These are phyloP conservation scores for Coelastrella sp. DNA, from an alignment of 139 green algal species.

Conservation along the genomic window DNA sequence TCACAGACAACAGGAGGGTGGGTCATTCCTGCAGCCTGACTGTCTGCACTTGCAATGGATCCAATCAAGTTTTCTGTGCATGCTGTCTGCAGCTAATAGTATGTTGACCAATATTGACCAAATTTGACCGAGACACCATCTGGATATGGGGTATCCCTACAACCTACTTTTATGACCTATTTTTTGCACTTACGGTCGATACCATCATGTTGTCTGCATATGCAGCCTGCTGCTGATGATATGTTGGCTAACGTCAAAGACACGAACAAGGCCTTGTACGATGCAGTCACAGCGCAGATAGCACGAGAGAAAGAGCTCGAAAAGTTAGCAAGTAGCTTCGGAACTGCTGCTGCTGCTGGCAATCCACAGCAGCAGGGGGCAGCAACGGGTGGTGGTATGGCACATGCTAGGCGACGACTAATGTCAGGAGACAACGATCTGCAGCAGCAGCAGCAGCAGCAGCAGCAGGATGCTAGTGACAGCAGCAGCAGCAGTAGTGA, in stretches of 20 bases:
- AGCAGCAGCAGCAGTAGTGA: slow-evolving; percentile 4
- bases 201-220: not conserved
- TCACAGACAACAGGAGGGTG: no score
- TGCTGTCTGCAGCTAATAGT: no score
- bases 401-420: not conserved
- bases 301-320: slow-evolving; percentile 35
- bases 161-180: no score
- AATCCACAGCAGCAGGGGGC: slow-evolving; percentile 24
- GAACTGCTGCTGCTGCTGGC: not conserved
- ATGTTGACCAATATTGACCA: no score
- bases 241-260: slow-evolving; percentile 55
- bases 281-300: slow-evolving; percentile 35
- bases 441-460: slow-evolving; percentile 23
- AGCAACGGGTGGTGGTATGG: not conserved
- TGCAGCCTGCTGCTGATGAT: slow-evolving; percentile 49
- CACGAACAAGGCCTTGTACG: slow-evolving; percentile 57
- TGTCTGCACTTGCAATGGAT: no score
- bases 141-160: no score
- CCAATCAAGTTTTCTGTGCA: no score
- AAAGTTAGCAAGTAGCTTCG: not conserved
- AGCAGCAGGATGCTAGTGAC: not conserved
- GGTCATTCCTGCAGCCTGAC: no score
- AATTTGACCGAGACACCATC: no score
- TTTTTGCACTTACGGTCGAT: no score
- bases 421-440: slow-evolving; percentile 11